phyloP scores from a whole-genome alignment of 768 basidiomycete species.

The Trametes cubensis region DNA sequence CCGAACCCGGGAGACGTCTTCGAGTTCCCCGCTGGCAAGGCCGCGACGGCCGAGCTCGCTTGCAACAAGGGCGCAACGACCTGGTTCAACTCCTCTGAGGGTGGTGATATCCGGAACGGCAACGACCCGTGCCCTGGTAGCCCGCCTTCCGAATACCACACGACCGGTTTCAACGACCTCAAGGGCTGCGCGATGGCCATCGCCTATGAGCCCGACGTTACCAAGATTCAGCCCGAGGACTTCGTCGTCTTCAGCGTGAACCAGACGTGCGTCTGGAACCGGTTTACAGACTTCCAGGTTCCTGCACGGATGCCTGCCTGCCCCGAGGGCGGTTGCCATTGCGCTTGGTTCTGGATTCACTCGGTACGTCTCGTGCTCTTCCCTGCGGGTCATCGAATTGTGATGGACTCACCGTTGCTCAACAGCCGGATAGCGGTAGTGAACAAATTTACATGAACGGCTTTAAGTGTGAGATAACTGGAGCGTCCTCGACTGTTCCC shows the following conservation, averaged over 20 bases:
- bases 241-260: conserved; percentile 79
- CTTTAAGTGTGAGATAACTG: conserved; percentile 66
- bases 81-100: conserved; percentile 54
- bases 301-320: conserved; percentile 71
- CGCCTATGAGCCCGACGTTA: conserved; percentile 67
- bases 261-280: conserved; percentile 72
- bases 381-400: background rate
- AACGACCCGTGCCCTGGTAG: conserved; percentile 57
- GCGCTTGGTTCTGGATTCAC: conserved; percentile 78
- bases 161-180: conserved; percentile 54
- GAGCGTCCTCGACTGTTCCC: conserved; percentile 50
- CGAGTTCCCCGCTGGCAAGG: conserved; percentile 59
- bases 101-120: conserved; percentile 55
- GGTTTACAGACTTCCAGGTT: conserved; percentile 70
- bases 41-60: conserved; percentile 54
- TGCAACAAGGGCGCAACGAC: conserved; percentile 66
- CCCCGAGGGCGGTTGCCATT: conserved; percentile 62
- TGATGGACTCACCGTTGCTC: background rate
- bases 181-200: conserved; percentile 73
- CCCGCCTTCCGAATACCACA: conserved; percentile 51
- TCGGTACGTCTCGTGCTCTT: conserved; percentile 35
- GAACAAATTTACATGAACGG: conserved; percentile 80
- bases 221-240: conserved; percentile 61
- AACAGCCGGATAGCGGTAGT: conserved; percentile 53
- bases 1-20: conserved; percentile 61